phyloP scores from a whole-genome alignment of 345 rosid genomes.

The Boechera stricta region DNA sequence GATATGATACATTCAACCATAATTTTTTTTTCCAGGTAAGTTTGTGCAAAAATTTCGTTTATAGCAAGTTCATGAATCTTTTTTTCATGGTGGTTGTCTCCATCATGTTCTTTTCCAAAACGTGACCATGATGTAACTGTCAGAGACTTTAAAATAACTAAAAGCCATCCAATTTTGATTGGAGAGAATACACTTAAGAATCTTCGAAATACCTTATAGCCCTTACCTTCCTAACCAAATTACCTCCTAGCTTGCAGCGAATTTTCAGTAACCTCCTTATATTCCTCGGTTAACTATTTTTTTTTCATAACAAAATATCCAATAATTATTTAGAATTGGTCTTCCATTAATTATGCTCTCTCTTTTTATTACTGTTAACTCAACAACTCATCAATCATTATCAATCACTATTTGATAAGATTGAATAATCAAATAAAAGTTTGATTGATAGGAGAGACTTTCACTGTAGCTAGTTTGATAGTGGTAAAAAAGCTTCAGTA shows the following conservation, averaged over 20 bases:
- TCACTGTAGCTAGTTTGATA: no score
- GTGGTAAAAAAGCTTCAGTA: no score
- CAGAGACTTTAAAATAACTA: not conserved
- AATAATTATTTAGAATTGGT: not conserved
- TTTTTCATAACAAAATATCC: not conserved
- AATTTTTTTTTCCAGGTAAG: not conserved
- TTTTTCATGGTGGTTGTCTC: not conserved
- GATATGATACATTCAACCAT: not conserved
- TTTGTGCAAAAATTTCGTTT: not conserved
- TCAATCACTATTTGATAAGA: not conserved
- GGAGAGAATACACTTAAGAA: not conserved
- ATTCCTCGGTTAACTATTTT: not conserved
- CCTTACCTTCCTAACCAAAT: not conserved
- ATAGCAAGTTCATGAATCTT: not conserved
- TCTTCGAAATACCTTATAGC: not conserved
- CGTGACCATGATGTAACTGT: not conserved
- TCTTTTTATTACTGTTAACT: not conserved
- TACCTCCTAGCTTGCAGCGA: not conserved
- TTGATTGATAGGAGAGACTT: no score
- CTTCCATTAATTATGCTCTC: not conserved
- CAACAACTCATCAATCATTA: not conserved
- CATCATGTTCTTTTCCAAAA: not conserved
- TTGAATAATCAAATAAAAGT: no score
- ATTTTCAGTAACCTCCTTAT: not conserved
- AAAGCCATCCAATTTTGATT: not conserved